Percentiles rank a stretch among this genome's conserved stretches.
Evolutionary conservation across 495 filamentous ascomycete species (phyloP).

Genomic region (Aspergillus heteromorphus): DNA sequence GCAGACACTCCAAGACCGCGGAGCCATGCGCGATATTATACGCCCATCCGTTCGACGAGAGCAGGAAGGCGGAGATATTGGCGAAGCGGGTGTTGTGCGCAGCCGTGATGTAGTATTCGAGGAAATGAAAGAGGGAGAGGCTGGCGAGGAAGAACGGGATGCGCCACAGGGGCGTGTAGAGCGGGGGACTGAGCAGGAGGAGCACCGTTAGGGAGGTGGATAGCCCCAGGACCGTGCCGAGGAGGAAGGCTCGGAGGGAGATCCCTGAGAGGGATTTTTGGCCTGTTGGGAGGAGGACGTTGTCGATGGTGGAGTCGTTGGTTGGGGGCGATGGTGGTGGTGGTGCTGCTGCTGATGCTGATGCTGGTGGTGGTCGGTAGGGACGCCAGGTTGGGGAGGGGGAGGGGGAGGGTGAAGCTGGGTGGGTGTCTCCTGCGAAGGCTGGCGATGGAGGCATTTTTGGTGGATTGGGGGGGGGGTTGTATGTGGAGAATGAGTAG

Average conservation of each 20-base stretch:
- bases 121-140: constrained; percentile 85
- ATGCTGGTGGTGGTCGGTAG: background rate
- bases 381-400: constrained; percentile 2
- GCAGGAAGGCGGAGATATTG: constrained; percentile 67
- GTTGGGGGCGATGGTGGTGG: background rate
- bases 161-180: constrained; percentile 63
- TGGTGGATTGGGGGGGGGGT: background rate
- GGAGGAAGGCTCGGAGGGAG: constrained; percentile 62
- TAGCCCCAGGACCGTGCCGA: constrained; percentile 48
- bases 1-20: constrained; percentile 64
- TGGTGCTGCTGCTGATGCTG: no score
- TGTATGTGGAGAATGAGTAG: background rate
- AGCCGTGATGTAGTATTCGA: constrained; percentile 90
- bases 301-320: constrained; percentile 18
- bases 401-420: background rate
- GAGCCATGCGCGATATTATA: constrained; percentile 78
- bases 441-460: background rate
- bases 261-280: constrained; percentile 73
- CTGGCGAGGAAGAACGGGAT: constrained; percentile 70
- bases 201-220: constrained; percentile 38
- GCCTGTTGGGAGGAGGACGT: constrained; percentile 48
- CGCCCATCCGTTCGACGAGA: constrained; percentile 76
- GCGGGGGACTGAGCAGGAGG: constrained; percentile 24
- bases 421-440: background rate
- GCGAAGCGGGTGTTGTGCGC: constrained; percentile 72